Conservation (phyloP, 352 stramenopile genomes). For the Pythium grandisporangium region DNA sequence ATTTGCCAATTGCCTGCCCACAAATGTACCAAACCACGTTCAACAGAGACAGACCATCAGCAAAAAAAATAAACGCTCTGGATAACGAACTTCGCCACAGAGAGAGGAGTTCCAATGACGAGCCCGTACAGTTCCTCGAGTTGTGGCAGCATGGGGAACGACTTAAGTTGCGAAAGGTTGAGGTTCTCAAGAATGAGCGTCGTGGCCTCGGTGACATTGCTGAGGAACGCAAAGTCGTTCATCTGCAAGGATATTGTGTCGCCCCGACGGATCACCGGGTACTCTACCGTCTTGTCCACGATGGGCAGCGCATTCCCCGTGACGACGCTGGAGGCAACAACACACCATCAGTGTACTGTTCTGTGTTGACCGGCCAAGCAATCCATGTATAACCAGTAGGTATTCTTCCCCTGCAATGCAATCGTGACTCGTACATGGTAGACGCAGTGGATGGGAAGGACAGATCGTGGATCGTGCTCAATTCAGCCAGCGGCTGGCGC, state of each 20-base stretch:
- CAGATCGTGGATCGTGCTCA: constrained; percentile 16
- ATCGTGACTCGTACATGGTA: constrained; percentile 16
- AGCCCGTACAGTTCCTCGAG: constrained; percentile 19
- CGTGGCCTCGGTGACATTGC: constrained; percentile 16
- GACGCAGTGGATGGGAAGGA: constrained; percentile 17
- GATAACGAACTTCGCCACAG: too few species aligned
- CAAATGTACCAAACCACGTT: too few species aligned
- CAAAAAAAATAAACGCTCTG: too few species aligned
- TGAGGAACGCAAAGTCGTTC: constrained; percentile 8
- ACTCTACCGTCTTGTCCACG: constrained; percentile 20
- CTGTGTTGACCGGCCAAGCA: too few species aligned
- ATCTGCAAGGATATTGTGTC: constrained; percentile 14
- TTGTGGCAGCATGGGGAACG: constrained; percentile 15
- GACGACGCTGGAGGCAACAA: constrained; percentile 9
- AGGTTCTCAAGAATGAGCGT: constrained; percentile 29
- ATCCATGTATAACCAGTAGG: too few species aligned
- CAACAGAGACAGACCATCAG: too few species aligned
- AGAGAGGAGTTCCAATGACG: too few species aligned
- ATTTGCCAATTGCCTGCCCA: constrained; percentile 9
- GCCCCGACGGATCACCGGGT: constrained; percentile 14
- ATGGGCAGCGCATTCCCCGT: constrained; percentile 26
- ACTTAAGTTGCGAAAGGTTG: constrained; percentile 16
- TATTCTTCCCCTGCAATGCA: too few species aligned
- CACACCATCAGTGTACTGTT: not conserved
- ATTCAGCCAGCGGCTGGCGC: constrained; percentile 10